Evolutionary conservation across 768 basidiomycete species (phyloP).

Genomic region (Scleroderma bovista): DNA sequence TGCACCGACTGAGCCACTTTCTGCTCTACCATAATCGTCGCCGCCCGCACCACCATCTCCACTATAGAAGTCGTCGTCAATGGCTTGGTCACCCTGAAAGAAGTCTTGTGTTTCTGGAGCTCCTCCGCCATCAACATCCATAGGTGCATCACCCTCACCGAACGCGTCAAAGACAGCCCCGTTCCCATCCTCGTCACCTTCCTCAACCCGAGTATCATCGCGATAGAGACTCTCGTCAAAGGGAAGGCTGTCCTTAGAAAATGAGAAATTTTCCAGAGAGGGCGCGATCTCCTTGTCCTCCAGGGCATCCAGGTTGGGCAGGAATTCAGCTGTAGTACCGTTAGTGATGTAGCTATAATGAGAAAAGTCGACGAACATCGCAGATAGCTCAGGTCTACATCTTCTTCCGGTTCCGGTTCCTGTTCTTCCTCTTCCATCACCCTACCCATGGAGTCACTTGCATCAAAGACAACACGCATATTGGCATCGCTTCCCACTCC

Average conservation of each 20-base stretch:
- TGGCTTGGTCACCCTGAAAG: slow-evolving; percentile 58
- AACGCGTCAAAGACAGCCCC: slow-evolving; percentile 17
- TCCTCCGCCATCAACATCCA: slow-evolving; percentile 38
- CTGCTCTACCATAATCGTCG: slow-evolving; percentile 36
- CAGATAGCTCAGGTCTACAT: slow-evolving; percentile 58
- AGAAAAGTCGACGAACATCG: slow-evolving; percentile 41
- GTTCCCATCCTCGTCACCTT: slow-evolving; percentile 30
- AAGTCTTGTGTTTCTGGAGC: slow-evolving; percentile 52
- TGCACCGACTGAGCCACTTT: slow-evolving; percentile 40
- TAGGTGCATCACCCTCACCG: slow-evolving; percentile 20
- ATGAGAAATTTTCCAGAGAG: slow-evolving; percentile 77
- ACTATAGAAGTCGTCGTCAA: slow-evolving; percentile 41
- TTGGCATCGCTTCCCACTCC: slow-evolving; percentile 75
- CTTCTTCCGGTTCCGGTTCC: slow-evolving; percentile 62
- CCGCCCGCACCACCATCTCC: slow-evolving; percentile 37
- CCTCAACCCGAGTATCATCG: slow-evolving; percentile 41
- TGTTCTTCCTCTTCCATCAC: slow-evolving; percentile 65
- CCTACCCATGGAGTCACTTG: slow-evolving; percentile 82
- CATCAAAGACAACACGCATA: slow-evolving; percentile 92
- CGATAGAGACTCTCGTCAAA: slow-evolving; percentile 62
- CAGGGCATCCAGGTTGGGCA: slow-evolving; percentile 62
- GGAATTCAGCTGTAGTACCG: slow-evolving; percentile 50
- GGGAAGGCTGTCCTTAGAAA: slow-evolving; percentile 57
- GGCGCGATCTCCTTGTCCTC: slow-evolving; percentile 73
- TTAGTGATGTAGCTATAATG: slow-evolving; percentile 5